These are phyloP conservation scores for Leptographium radiaticola DNA, from an alignment of 2,329 filamentous ascomycete species.

Conservation along the genomic window DNA sequence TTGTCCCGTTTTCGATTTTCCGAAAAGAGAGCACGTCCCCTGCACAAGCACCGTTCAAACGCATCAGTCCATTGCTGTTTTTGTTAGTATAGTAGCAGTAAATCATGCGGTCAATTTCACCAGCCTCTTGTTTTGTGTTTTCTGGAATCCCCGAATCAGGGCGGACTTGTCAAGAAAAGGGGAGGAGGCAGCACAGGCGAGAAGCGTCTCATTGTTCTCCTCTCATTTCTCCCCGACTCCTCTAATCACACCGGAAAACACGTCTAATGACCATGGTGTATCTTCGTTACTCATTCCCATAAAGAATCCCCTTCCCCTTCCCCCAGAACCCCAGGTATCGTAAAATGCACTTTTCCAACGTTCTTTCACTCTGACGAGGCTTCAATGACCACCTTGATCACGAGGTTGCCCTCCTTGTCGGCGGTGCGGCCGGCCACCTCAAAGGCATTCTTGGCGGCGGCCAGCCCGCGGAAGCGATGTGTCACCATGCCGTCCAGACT, in stretches of 20 bases:
- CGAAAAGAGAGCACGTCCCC: neutral
- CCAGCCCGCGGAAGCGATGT: slow-evolving; percentile 54
- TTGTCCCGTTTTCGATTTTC: neutral
- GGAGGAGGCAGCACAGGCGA: too few species aligned
- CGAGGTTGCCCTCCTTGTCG: slow-evolving; percentile 54
- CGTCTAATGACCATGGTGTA: too few species aligned
- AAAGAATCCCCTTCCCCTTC: too few species aligned
- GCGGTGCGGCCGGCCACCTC: slow-evolving; percentile 56
- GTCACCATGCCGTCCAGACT: slow-evolving; percentile 61
- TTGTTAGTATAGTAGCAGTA: slow-evolving; percentile 3
- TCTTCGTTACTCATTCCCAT: too few species aligned
- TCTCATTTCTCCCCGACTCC: too few species aligned
- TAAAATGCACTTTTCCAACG: neutral
- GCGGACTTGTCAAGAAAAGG: too few species aligned
- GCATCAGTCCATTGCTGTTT: neutral
- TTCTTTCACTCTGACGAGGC: neutral
- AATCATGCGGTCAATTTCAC: neutral
- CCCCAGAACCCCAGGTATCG: too few species aligned
- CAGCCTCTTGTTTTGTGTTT: neutral
- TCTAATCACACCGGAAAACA: too few species aligned
- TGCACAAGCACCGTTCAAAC: neutral
- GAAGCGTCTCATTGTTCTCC: too few species aligned
- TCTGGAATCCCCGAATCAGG: too few species aligned
- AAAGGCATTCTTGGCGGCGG: slow-evolving; percentile 49
- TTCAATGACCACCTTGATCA: slow-evolving; percentile 58